Evolutionary conservation across 2,329 filamentous ascomycete species (phyloP), one percentile per base, ranked within the genome.

Genomic region (Colletotrichum truncatum): DNA sequence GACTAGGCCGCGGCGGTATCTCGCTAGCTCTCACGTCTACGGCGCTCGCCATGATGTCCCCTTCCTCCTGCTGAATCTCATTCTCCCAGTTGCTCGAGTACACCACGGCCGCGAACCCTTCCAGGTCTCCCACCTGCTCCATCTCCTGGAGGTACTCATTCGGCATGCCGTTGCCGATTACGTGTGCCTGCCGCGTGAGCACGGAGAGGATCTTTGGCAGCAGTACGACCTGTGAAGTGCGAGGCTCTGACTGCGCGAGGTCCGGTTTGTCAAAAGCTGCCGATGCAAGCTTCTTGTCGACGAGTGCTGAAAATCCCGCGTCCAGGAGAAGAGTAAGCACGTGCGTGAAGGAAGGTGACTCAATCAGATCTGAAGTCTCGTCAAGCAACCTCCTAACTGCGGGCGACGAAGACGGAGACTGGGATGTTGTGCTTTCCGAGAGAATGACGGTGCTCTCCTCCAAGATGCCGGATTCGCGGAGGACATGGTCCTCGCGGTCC

Each of bases 351-450:
- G 93, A 88, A 0, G 96, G 96, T 1, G 96, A 98, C 74, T 99
- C 96, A 74, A 98, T 91, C 23, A 99, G 87, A 75, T 99, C 96
- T 38, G 95, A 93, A 2, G 96, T 98, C 82, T 99, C 96, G 75
- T 99, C 95, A 1, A 99, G 87, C 18, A 99, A 87, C 63, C 92
- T 91, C 60, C 95, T 89, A 60, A 99, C 87, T 1, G 89, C 87
- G 6, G 80, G 76, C 10, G 84, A 76, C n/a, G 85, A 83, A 28
- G 82, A 76, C 11, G 78, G 70, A n/a, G 80, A 72, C 2, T 81
- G 73, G 4, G 77, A 72, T 7, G 77, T 73, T 3, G 77, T 64
- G 12, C 57, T 68, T 66, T 34, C 68, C 56, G 67, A 66, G 12
- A 77, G 67, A 73, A 78, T 45, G 72, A 81, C 69, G 77, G 77